phyloP scores from a whole-genome alignment of 2,329 filamentous ascomycete species.

The Exophiala sp. region DNA sequence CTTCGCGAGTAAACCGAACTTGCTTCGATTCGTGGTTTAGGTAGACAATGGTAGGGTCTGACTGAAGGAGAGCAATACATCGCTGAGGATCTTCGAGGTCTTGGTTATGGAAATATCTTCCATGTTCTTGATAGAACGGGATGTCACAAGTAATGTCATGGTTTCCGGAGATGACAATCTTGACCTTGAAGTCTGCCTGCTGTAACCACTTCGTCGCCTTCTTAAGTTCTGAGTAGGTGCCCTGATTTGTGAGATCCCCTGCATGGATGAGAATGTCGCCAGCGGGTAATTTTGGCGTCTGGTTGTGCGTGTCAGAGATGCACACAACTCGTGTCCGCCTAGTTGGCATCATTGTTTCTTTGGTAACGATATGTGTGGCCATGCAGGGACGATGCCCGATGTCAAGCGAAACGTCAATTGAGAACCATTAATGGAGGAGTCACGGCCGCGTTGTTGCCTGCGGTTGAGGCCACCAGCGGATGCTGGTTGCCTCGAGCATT shows the following conservation, averaged over 20 bases:
- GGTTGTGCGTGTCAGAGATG: conserved; percentile 47
- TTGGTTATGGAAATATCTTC: conserved; percentile 41
- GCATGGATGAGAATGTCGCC: conserved; percentile 50
- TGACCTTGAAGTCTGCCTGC: conserved; percentile 40
- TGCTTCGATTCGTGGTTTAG: conserved; percentile 48
- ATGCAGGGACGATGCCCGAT: neutral
- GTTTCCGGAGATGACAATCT: conserved; percentile 49
- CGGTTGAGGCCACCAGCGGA: too few species aligned
- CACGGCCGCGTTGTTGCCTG: too few species aligned
- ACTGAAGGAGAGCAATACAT: conserved; percentile 43
- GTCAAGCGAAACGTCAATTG: too few species aligned
- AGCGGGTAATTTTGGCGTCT: conserved; percentile 35
- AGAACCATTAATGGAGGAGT: too few species aligned
- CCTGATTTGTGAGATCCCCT: conserved; percentile 48
- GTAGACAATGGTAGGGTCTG: conserved; percentile 48
- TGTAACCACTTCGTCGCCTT: conserved; percentile 43
- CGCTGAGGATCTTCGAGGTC: conserved; percentile 44
- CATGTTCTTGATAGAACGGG: conserved; percentile 44
- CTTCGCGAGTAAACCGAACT: conserved; percentile 43
- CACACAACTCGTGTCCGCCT: conserved; percentile 35
- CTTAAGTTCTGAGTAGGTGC: conserved; percentile 42
- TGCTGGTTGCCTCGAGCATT: too few species aligned
- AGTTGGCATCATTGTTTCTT: conserved; percentile 13
- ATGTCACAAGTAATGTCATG: conserved; percentile 37
- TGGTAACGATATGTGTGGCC: neutral